Conservation (phyloP, 805 yeast species). For the Teunomyces barrocoloradensis region DNA sequence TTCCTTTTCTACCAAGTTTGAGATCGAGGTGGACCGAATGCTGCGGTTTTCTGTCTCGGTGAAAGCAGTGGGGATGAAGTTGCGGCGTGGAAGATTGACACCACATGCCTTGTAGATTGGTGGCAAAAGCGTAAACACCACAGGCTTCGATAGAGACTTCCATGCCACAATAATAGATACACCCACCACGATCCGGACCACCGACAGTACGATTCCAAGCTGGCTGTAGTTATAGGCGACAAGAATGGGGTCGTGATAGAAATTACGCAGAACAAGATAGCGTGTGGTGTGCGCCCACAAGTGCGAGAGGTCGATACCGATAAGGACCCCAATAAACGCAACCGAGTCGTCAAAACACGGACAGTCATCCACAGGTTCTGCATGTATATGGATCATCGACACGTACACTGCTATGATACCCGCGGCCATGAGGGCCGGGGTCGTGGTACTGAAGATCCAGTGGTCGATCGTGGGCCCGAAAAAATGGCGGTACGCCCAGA, state of each 20-base stretch:
- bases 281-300: conserved; percentile 44
- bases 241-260: conserved; percentile 27
- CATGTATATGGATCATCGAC: conserved; percentile 62
- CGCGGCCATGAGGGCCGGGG: conserved; percentile 28
- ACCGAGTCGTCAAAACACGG: conserved; percentile 96
- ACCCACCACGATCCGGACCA: conserved; percentile 59
- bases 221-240: conserved; percentile 42
- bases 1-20: conserved; percentile 27
- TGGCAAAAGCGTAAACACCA: conserved; percentile 54
- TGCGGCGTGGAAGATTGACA: conserved; percentile 36
- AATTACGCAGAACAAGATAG: conserved; percentile 20
- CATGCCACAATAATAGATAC: conserved; percentile 61
- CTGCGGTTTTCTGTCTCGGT: conserved; percentile 28
- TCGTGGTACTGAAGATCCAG: conserved; percentile 30
- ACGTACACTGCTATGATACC: conserved; percentile 43
- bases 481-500: conserved; percentile 47
- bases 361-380: conserved; percentile 86
- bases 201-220: conserved; percentile 41
- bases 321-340: conserved; percentile 84
- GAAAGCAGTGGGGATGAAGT: conserved; percentile 38
- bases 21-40: conserved; percentile 38
- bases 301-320: conserved; percentile 69
- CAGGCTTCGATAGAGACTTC: conserved; percentile 73
- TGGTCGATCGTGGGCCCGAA: conserved; percentile 47
- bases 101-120: conserved; percentile 52